phyloP scores from a whole-genome alignment of 2,329 filamentous ascomycete species.

The Diaporthe citri region DNA sequence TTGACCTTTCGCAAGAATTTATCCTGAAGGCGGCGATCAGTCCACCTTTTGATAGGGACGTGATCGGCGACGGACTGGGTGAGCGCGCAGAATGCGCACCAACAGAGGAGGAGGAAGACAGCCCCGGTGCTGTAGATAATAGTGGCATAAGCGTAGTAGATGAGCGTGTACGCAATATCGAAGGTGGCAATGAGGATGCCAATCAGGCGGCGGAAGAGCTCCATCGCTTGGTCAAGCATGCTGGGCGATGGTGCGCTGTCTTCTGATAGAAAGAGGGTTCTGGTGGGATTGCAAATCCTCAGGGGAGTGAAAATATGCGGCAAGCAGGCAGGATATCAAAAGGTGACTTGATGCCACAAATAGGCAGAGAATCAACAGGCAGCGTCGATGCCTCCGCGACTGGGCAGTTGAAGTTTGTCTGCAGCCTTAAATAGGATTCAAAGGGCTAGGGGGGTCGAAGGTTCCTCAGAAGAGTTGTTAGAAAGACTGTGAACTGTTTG shows the following conservation, averaged over 20 bases:
- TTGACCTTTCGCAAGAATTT: slow-evolving; percentile 9
- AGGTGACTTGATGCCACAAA: neutral
- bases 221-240: neutral
- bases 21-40: slow-evolving; percentile 17
- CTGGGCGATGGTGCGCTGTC: neutral
- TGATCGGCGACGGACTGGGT: slow-evolving; percentile 29
- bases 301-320: neutral
- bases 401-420: neutral
- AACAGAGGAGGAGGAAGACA: neutral
- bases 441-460: neutral
- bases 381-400: neutral
- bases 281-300: neutral
- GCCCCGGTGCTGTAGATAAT: neutral
- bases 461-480: too few relatives aligned
- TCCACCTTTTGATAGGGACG: slow-evolving; percentile 5
- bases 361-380: neutral
- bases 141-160: neutral
- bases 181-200: neutral
- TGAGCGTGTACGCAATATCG: neutral
- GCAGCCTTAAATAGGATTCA: too few relatives aligned
- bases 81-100: slow-evolving; percentile 28
- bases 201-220: slow-evolving; percentile 1
- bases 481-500: neutral
- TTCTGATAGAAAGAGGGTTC: neutral
- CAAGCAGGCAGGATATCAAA: neutral